A percentile compares a stretch with the other conserved stretches of the same genome.
Conservation (phyloP, 2,329 filamentous ascomycete genomes). For the Colletotrichum camelliae region DNA sequence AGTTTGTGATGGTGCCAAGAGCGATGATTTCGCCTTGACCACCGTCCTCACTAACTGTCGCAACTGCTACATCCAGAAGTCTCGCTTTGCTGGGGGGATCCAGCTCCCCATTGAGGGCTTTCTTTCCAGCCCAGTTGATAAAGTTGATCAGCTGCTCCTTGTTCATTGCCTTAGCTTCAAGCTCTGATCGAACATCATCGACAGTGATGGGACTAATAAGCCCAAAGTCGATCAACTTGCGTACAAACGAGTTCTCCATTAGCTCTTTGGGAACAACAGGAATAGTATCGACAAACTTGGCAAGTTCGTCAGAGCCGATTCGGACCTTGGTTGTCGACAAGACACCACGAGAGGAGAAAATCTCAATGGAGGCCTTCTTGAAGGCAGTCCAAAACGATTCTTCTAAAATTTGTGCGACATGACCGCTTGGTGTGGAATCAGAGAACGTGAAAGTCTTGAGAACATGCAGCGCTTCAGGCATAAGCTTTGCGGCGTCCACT, state of each 20-base stretch:
- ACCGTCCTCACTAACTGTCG: constrained; percentile 64
- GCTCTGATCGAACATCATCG: constrained; percentile 81
- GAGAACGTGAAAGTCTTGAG: constrained; percentile 87
- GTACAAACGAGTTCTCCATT: constrained; percentile 75
- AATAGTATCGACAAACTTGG: constrained; percentile 84
- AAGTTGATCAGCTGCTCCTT: constrained; percentile 83
- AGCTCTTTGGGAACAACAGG: constrained; percentile 83
- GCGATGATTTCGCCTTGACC: constrained; percentile 75
- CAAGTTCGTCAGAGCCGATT: constrained; percentile 69
- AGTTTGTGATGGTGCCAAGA: constrained; percentile 76
- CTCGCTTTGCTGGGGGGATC: constrained; percentile 70
- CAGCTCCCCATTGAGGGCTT: constrained; percentile 74
- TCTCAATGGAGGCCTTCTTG: constrained; percentile 80
- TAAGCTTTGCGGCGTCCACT: constrained; percentile 68
- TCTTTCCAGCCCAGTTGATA: constrained; percentile 81
- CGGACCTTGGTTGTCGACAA: constrained; percentile 85
- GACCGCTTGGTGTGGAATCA: constrained; percentile 86
- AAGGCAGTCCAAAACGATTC: constrained; percentile 97
- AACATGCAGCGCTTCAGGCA: constrained; percentile 82
- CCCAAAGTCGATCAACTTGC: constrained; percentile 81
- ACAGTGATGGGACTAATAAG: constrained; percentile 88
- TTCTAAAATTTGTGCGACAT: constrained; percentile 87
- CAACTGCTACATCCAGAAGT: constrained; percentile 82
- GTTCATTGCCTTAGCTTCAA: constrained; percentile 81
- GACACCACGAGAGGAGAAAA: constrained; percentile 87